Conservation (phyloP, 1,284 basidiomycete species). For the Ceratobasidium sp. region DNA sequence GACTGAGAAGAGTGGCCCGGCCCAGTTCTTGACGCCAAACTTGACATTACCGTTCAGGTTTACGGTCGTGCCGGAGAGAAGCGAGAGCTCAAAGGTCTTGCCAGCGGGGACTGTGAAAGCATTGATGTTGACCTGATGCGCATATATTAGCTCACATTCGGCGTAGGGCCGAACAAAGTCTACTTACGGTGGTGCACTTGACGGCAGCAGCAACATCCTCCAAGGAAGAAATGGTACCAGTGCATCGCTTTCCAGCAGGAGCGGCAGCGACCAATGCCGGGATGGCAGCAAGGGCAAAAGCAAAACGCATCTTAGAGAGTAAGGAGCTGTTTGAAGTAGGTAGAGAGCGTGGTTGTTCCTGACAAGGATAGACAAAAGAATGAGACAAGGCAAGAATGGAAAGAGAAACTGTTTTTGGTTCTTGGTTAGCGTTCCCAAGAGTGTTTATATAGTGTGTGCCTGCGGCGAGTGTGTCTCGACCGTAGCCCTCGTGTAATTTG, state of each 20-base stretch:
- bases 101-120: constrained; percentile 29
- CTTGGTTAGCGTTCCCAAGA: no score
- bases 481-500: no score
- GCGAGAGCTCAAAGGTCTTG: constrained; percentile 4
- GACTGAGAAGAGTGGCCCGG: neutral
- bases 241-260: constrained; percentile 25
- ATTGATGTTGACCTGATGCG: constrained; percentile 17
- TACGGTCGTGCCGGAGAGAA: constrained; percentile 6
- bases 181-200: constrained; percentile 1
- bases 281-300: neutral
- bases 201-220: constrained; percentile 10
- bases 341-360: neutral
- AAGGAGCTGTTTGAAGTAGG: neutral
- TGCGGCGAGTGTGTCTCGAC: no score
- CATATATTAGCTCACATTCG: neutral
- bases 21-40: neutral
- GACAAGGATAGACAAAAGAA: neutral
- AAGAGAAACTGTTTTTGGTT: no score
- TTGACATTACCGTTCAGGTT: constrained; percentile 1
- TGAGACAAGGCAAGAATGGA: neutral
- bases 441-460: no score
- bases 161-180: neutral
- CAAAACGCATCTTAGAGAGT: neutral
- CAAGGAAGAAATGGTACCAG: constrained; percentile 32
- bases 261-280: neutral